Evolutionary conservation across 352 stramenopile genomes (phyloP).

Genomic region (Phytophthora vignae): DNA sequence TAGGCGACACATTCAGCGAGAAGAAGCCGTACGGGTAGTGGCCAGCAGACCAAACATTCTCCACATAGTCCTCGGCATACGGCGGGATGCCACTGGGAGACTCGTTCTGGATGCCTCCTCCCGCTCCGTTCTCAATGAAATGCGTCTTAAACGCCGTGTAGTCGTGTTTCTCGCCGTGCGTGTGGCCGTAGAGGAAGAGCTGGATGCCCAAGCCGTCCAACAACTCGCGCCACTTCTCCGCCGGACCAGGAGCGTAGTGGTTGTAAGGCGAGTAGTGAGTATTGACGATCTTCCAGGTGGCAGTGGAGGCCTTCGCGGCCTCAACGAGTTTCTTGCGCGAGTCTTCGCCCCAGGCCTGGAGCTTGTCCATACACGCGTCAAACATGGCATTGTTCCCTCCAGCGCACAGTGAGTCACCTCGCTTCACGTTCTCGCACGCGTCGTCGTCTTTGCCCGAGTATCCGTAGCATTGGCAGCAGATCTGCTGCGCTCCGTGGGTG

Average conservation of each 20-base stretch:
- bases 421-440: constrained; percentile 60
- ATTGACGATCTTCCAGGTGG: constrained; percentile 88
- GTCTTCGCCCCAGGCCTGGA: constrained; percentile 68
- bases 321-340: constrained; percentile 59
- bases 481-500: constrained; percentile 66
- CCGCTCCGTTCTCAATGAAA: constrained; percentile 83
- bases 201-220: constrained; percentile 66
- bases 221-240: constrained; percentile 62
- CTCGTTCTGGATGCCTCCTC: constrained; percentile 78
- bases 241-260: constrained; percentile 64
- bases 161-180: constrained; percentile 81
- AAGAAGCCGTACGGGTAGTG: constrained; percentile 81
- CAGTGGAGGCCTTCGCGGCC: constrained; percentile 66
- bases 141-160: constrained; percentile 70
- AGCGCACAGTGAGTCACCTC: constrained; percentile 56
- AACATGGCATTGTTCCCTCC: constrained; percentile 70
- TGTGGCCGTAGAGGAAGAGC: constrained; percentile 77
- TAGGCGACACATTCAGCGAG: constrained; percentile 59
- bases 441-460: constrained; percentile 67
- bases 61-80: constrained; percentile 61
- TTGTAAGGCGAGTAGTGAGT: constrained; percentile 87
- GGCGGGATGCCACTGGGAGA: constrained; percentile 72
- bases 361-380: constrained; percentile 74
- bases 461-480: constrained; percentile 86
- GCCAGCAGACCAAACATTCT: constrained; percentile 72